Evolutionary conservation across 176 grass and related monocot species (phyloP).

Genomic region (Avena insularis): DNA sequence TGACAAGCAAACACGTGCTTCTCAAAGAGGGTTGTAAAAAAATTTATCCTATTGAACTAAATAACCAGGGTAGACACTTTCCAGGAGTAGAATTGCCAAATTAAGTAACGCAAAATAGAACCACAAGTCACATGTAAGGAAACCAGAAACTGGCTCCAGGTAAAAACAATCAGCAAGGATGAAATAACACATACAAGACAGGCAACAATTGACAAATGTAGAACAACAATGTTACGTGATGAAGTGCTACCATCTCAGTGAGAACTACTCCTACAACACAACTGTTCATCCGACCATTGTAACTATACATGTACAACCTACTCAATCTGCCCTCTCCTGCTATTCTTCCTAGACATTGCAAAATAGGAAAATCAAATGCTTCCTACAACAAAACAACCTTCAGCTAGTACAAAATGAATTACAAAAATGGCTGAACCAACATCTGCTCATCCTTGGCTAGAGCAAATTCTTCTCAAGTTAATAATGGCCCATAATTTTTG

Average conservation of each 20-base stretch:
- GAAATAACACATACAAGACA: too few species aligned
- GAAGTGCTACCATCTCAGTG: not conserved
- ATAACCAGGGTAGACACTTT: too few species aligned
- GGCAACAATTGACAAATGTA: not conserved
- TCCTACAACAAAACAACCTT: constrained; percentile 24
- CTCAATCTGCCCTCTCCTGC: not conserved
- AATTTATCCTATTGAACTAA: too few species aligned
- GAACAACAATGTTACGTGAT: not conserved
- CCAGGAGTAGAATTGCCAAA: too few species aligned
- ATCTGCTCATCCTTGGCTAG: constrained; percentile 30
- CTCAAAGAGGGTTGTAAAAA: too few species aligned
- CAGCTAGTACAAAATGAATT: constrained; percentile 20
- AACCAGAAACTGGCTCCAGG: too few species aligned
- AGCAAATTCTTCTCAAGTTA: not conserved
- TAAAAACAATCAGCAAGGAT: too few species aligned
- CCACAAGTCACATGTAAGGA: too few species aligned
- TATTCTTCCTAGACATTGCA: constrained; percentile 20
- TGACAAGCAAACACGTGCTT: too few species aligned
- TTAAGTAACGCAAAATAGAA: too few species aligned
- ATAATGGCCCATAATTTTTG: not conserved
- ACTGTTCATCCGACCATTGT: not conserved
- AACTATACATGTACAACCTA: constrained; percentile 37
- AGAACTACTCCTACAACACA: not conserved
- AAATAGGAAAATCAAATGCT: constrained; percentile 20
- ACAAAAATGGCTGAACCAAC: constrained; percentile 33